These are phyloP conservation scores for Buxus sempervirens DNA, from an alignment of 164 flowering plant genomes.

Conservation along the genomic window DNA sequence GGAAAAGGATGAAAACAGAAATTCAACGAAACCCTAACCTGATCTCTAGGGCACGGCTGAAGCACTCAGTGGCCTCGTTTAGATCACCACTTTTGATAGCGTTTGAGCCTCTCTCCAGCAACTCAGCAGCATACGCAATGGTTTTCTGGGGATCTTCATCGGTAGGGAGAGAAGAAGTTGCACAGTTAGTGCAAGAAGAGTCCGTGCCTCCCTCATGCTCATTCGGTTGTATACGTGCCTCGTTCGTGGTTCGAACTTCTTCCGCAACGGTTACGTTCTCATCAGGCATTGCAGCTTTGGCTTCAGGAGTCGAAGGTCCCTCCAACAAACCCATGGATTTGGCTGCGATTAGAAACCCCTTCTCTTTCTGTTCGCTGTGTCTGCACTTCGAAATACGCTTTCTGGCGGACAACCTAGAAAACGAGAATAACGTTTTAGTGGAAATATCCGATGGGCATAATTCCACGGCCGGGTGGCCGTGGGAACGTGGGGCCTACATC, in stretches of 20 bases:
- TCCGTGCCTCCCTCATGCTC: conserved; percentile 31
- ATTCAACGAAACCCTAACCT: conserved; percentile 32
- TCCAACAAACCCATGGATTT: too few species aligned
- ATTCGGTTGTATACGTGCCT: conserved; percentile 20
- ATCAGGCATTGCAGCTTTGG: not conserved
- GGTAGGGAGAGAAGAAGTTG: conserved; percentile 6
- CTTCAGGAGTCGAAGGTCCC: not conserved
- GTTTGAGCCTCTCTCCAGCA: conserved; percentile 57
- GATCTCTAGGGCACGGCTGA: conserved; percentile 94
- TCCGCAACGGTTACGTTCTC: not conserved
- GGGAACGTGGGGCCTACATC: too few species aligned
- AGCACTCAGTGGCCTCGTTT: conserved; percentile 67
- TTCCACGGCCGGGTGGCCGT: too few species aligned
- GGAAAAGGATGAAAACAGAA: too few species aligned
- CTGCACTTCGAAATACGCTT: too few species aligned
- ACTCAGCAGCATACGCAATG: conserved; percentile 55
- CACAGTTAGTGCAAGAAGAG: conserved; percentile 34
- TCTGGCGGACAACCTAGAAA: too few species aligned
- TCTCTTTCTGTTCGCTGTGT: too few species aligned
- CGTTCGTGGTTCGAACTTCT: not conserved
- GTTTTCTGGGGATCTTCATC: conserved; percentile 43
- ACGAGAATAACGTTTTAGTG: too few species aligned
- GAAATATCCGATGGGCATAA: too few species aligned
- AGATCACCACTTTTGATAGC: conserved; percentile 55
- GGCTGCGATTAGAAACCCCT: too few species aligned